A percentile compares a stretch with the other conserved stretches of the same genome.
phyloP scores from a whole-genome alignment of 2,329 filamentous ascomycete species.

The Nannizzia gypsea region DNA sequence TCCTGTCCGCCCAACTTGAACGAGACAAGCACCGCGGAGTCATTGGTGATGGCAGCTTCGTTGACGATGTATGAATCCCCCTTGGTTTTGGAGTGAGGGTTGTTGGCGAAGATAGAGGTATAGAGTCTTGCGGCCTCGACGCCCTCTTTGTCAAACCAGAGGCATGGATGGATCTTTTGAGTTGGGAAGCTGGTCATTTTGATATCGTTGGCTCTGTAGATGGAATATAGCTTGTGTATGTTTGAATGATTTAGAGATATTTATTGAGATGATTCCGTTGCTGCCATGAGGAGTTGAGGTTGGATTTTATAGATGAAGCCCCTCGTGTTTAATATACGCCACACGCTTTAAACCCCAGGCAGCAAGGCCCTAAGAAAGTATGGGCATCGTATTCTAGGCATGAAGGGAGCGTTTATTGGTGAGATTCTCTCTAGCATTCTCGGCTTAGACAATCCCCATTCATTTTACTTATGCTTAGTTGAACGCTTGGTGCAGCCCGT shows the following conservation, averaged over 20 bases:
- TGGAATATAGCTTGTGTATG: not conserved
- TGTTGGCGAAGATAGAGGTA: conserved; percentile 15
- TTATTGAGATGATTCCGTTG: not conserved
- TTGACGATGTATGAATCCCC: not conserved
- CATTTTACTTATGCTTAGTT: not conserved
- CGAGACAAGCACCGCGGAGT: conserved; percentile 24
- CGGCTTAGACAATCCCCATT: not conserved
- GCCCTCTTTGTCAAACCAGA: conserved; percentile 19
- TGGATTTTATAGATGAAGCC: not conserved
- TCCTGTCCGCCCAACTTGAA: conserved; percentile 32
- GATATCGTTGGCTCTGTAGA: not conserved
- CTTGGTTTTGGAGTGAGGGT: not conserved
- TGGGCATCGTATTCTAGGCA: not conserved
- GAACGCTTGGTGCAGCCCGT: not conserved
- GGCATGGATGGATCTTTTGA: conserved; percentile 16
- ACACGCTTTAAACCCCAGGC: not conserved
- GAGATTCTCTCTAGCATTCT: not conserved
- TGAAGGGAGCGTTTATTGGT: not conserved
- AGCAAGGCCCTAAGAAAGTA: not conserved
- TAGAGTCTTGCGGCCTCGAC: conserved; percentile 19
- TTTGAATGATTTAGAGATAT: not conserved
- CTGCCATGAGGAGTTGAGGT: not conserved
- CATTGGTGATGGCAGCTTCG: conserved; percentile 18
- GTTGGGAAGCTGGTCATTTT: not conserved
- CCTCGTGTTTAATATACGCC: not conserved